Base-by-base conservation (phyloP, 495 filamentous ascomycete genomes). In the Lichina pygmaea region DNA sequence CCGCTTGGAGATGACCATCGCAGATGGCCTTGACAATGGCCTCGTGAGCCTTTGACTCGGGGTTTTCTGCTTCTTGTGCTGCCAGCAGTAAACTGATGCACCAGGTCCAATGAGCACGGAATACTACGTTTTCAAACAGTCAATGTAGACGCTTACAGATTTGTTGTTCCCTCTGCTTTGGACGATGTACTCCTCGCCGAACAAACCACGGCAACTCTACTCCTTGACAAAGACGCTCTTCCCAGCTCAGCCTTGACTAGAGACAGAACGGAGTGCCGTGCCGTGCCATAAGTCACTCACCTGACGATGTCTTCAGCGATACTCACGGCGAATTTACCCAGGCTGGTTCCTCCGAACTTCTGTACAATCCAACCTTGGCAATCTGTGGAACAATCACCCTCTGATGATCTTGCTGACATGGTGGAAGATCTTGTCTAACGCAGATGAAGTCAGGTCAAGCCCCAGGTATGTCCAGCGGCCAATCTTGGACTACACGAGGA, bases 101-200 rank as follows among this genome's bases (percentile, higher is more conserved):
- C 33, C 17, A 9, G 2, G 2, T 30, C 5, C 3, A 4, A 46
- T 10, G 6, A 46, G 34, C 13, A 16, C 44, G 30, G 44, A 2
- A 33, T 3, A 11, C 10, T 3, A 30, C 24, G 4, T 12, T 5
- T 31, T 34, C 12, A 10, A 15, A 39, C 6, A 33, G 5, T 16
- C 17, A 6, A 6, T 17, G 16, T 3, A 13, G 7, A 31, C 9
- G 3, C 34, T 38, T 15, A 91, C 82, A 83, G 73, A 64, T 89
- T 95, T 40, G 89, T 95, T 41, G 89, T 94, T 44, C 86, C 86
- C 47, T 86, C 81, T 32, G 70, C 71, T 59, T 95, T 95, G 52
- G 81, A 86, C 47, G 77, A 78, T 46, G 78, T 86, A 57, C 83
- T 93, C 56, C 85, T 62, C 16, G 89, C 89, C 39, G 89, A 97